phyloP scores from a whole-genome alignment of 2,329 filamentous ascomycete species.

The Waltergamsia citrina region DNA sequence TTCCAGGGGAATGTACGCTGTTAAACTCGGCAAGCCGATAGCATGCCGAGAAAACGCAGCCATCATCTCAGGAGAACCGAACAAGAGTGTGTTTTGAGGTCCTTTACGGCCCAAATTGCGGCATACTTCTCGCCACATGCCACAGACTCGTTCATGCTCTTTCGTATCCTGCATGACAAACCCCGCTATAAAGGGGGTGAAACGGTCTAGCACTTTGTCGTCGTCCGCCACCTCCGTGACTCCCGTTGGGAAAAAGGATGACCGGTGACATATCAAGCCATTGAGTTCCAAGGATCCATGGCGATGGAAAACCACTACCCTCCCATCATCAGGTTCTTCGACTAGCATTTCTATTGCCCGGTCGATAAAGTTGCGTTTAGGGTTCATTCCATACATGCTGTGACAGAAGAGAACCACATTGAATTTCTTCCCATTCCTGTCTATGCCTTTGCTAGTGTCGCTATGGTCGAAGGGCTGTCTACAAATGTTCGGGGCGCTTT shows the following conservation, averaged over 20 bases:
- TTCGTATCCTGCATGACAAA: conserved; percentile 22
- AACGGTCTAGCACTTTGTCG: conserved; percentile 35
- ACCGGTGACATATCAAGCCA: conserved; percentile 36
- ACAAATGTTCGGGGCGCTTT: conserved; percentile 25
- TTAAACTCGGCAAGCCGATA: conserved; percentile 30
- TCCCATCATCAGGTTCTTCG: conserved; percentile 22
- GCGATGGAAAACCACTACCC: conserved; percentile 49
- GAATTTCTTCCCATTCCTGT: conserved; percentile 25
- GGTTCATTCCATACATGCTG: conserved; percentile 52
- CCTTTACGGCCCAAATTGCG: not conserved
- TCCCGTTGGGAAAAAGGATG: conserved; percentile 35
- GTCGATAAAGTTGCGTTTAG: conserved; percentile 34
- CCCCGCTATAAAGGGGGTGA: conserved; percentile 42
- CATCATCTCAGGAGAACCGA: conserved; percentile 41
- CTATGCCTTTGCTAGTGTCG: conserved; percentile 11
- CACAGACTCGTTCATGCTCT: conserved; percentile 17
- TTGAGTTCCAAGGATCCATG: conserved; percentile 29
- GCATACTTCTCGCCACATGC: conserved; percentile 29
- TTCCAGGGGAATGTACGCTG: conserved; percentile 25
- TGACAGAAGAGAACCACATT: conserved; percentile 53
- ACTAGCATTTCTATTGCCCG: conserved; percentile 36
- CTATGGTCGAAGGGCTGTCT: conserved; percentile 23
- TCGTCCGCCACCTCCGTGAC: conserved; percentile 30
- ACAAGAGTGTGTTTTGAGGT: conserved; percentile 28
- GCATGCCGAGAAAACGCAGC: conserved; percentile 36